Conservation (phyloP, 345 rosid genomes). For the Nasturtium officinale region DNA sequence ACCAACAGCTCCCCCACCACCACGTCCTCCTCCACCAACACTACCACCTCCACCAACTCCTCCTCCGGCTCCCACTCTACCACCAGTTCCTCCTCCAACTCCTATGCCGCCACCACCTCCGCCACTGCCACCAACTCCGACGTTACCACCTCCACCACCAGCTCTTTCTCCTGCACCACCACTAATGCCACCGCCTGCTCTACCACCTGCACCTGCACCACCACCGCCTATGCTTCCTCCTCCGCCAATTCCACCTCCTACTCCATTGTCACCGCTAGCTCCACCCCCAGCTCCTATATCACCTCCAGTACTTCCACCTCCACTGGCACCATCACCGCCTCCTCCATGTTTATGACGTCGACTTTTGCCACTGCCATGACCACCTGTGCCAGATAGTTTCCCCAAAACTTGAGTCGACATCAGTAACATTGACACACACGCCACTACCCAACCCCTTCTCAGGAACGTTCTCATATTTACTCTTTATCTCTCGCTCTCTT, state of each 20-base stretch:
- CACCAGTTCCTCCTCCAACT: not conserved
- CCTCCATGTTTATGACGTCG: slow-evolving; percentile 9
- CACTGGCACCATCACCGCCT: not conserved
- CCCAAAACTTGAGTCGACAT: slow-evolving; percentile 33
- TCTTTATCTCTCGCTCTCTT: not conserved
- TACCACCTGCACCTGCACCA: not conserved
- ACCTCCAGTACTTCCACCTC: not conserved
- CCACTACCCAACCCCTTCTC: slow-evolving; percentile 39
- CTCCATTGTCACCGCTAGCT: no score
- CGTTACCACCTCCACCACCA: not conserved
- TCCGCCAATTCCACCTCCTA: slow-evolving; percentile 17
- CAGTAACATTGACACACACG: slow-evolving; percentile 17
- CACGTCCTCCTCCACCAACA: slow-evolving; percentile 39
- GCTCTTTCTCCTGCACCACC: not conserved
- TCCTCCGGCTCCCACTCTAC: not conserved
- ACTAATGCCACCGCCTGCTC: not conserved
- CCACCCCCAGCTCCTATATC: slow-evolving; percentile 11
- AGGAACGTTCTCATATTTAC: slow-evolving; percentile 24
- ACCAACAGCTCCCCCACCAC: no score
- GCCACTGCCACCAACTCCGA: not conserved
- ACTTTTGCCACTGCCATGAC: not conserved
- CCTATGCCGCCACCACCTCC: not conserved
- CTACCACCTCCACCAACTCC: not conserved
- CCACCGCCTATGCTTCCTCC: slow-evolving; percentile 20
- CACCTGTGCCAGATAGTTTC: not conserved